phyloP scores from a whole-genome alignment of 345 rosid genomes.

The Raphanus sativus region DNA sequence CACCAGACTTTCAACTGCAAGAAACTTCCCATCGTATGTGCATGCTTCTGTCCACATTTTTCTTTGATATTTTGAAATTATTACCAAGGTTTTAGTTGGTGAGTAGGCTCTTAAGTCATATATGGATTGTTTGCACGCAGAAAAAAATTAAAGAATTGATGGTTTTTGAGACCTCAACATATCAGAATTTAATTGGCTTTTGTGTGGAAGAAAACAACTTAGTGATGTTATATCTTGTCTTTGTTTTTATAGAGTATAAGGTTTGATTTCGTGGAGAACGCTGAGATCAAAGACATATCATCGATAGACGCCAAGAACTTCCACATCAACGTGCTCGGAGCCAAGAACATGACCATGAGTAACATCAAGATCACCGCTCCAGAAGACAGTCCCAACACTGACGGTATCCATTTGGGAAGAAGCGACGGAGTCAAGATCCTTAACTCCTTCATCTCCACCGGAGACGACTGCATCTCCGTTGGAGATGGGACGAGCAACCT shows the following conservation, averaged over 20 bases:
- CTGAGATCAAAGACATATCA: constrained; percentile 39
- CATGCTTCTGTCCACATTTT: neutral
- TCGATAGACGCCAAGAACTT: constrained; percentile 54
- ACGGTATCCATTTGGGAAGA: constrained; percentile 50
- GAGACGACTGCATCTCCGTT: constrained; percentile 42
- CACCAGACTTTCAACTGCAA: constrained; percentile 26
- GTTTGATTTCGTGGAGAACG: constrained; percentile 30
- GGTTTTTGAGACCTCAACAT: too few species aligned
- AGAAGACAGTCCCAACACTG: constrained; percentile 46
- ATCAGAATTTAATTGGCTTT: neutral
- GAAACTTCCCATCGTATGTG: constrained; percentile 38
- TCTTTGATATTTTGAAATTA: neutral
- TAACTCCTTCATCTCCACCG: constrained; percentile 32
- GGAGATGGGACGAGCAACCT: constrained; percentile 34
- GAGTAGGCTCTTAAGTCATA: neutral
- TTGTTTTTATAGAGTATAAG: constrained; percentile 30
- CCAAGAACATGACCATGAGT: constrained; percentile 47
- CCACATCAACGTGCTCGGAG: constrained; percentile 49
- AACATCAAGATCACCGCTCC: constrained; percentile 40
- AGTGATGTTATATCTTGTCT: neutral
- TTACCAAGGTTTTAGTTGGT: neutral
- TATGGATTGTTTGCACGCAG: neutral
- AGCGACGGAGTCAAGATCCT: constrained; percentile 34
- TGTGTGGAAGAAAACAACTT: neutral
- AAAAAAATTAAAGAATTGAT: too few species aligned